Base-by-base conservation (phyloP, 768 basidiomycete species). In the Boletus sp. region DNA sequence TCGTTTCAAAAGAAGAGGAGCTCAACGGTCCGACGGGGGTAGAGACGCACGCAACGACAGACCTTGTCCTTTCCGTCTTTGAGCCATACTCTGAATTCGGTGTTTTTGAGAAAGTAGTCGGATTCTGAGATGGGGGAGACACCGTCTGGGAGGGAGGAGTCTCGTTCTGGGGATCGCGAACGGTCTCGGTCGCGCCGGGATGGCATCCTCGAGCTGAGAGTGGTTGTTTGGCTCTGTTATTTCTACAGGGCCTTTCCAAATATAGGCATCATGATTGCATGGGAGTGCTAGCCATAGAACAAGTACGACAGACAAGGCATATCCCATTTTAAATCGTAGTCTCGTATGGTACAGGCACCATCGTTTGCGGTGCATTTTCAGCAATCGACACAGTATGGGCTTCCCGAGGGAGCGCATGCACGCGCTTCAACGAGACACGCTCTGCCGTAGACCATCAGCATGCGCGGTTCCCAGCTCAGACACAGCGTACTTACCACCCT, bases 281-380 rank as follows among this genome's bases (percentile, higher is more conserved):
- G 54, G 39, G 39, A 55, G 50, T 52, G 51, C 54, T 59, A 58
- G 25, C 67, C 67, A 69, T 58, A 58, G 52, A 37, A 21, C 42
- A 51, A 45, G 32, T 50, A 48, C 44, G 55, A 54, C 46, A 47
- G 45, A 50, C 9, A 45, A 25, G 45, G 42, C 53, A 57, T 48
- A 35, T 23, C 23, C 33, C 33, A 17, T 34, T 74, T 85, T 85
- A 97, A 76, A 97, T 96, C 65, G 87, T 93, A 62, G 93, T 97
- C 85, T 96, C 96, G 83, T 98, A 98, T 62, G 83, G 84, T 65
- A 94, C 80, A 63, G 95, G 93, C 61, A 81, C 83, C 74, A 99
- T 92, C 55, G 97, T 98, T 77, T 96, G 88, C 48, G 97, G 92
- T 44, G 81, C 76, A 76, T 98, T 98, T 61, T 82, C 79, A 57